phyloP scores from a whole-genome alignment of 768 basidiomycete genomes.

The Russula abietina region DNA sequence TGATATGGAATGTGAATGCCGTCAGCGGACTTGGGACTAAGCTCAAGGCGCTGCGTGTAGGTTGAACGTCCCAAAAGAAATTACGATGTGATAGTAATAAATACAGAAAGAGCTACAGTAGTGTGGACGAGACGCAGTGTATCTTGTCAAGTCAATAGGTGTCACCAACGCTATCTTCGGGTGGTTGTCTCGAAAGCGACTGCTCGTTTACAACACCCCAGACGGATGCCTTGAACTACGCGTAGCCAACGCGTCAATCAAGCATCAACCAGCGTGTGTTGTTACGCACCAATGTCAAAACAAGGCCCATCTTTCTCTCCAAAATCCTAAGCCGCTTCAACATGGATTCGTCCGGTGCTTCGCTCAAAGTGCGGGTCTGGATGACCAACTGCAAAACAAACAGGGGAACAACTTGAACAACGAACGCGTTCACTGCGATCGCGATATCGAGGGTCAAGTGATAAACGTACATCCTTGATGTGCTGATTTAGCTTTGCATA shows the following conservation, averaged over 20 bases:
- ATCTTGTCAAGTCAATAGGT: conserved; percentile 17
- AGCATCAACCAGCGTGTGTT: neutral
- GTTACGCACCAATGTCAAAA: conserved; percentile 74
- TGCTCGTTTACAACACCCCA: conserved; percentile 91
- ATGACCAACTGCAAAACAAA: conserved; percentile 45
- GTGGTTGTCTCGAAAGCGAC: conserved; percentile 31
- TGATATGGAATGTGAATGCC: conserved; percentile 78
- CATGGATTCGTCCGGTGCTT: conserved; percentile 72
- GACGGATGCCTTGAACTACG: conserved; percentile 90
- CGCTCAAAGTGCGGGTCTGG: conserved; percentile 63
- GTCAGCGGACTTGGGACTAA: conserved; percentile 47
- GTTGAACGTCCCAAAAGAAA: conserved; percentile 23
- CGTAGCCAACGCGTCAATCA: neutral
- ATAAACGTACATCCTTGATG: conserved; percentile 58
- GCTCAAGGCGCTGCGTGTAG: conserved; percentile 37
- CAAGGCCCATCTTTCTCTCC: conserved; percentile 93
- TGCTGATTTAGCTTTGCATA: conserved; percentile 83
- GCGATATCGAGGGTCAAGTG: neutral
- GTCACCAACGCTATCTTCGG: conserved; percentile 13
- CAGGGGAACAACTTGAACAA: neutral
- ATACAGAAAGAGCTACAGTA: neutral
- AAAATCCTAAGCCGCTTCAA: conserved; percentile 70
- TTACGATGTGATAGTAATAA: conserved; percentile 19
- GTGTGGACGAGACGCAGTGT: neutral
- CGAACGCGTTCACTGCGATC: neutral